phyloP scores from a whole-genome alignment of 1,284 basidiomycete species.

The Inonotus obliquus region DNA sequence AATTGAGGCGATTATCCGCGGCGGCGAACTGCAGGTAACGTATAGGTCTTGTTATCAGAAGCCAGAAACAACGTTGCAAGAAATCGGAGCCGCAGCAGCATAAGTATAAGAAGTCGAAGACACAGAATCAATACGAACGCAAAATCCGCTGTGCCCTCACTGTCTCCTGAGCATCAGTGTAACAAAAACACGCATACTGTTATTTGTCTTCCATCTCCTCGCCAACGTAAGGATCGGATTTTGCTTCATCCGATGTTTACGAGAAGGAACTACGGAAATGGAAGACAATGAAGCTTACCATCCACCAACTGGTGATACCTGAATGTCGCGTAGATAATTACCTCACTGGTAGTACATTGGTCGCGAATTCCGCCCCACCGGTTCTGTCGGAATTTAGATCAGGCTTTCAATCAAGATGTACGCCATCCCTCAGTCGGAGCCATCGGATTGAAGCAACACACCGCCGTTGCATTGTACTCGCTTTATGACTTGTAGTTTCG shows the following conservation, averaged over 20 bases:
- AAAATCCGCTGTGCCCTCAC: background rate
- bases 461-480: no score
- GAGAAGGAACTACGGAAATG: background rate
- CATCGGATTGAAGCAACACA: background rate
- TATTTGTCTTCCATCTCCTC: background rate
- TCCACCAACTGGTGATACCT: no score
- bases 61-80: background rate
- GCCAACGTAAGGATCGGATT: background rate
- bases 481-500: no score
- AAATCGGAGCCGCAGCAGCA: background rate
- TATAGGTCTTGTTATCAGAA: background rate
- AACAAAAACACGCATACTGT: background rate
- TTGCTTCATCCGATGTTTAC: background rate
- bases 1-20: background rate
- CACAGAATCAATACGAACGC: background rate
- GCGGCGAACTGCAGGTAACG: background rate
- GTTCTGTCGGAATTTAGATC: no score
- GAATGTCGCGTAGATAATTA: no score
- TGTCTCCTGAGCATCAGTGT: background rate
- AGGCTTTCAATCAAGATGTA: no score
- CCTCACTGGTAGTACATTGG: no score
- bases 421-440: background rate
- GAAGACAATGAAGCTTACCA: no score
- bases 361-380: no score
- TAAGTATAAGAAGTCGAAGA: background rate